Evolutionary conservation across 2,329 filamentous ascomycete genomes (phyloP), one percentile per base, ranked within the genome.

Genomic region (Onygenales sp.): DNA sequence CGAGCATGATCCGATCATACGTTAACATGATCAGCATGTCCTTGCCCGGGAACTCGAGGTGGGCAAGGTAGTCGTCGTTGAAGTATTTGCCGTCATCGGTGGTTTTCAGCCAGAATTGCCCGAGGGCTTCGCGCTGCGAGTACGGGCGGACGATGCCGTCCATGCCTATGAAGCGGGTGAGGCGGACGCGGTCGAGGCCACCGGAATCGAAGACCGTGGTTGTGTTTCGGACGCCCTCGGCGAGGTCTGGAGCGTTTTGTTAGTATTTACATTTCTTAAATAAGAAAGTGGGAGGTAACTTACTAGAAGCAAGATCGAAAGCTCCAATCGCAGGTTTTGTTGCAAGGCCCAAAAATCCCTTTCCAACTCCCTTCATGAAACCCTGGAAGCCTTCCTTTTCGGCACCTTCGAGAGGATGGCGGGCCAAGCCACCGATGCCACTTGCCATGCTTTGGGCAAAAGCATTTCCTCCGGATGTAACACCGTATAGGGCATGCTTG

Each of bases 91-190:
- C 93, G 59, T 96, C 93, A 72, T 98, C 93, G 9, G 95, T 84
- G 55, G 95, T 95, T 78, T 98, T 98, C 59, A 98, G 84, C 94
- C 93, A 98, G 76, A 89, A 96, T 69, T 98, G 93, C 0, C 93
- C 93, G 2, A 98, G 83, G 0, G 93, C 91, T 75, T 98, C 93
- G 46, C 93, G 88, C 66, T 95, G 88, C 53, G 85, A 91, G 76
- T 95, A 98, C 0, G 93, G 91, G 2, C 92, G 86, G 36, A 98
- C 91, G 56, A 98, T 88, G 42, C 93, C 93, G 67, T 98, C 92
- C 43, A 85, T 82, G 13, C 89, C 88, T 56, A 98, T 89, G 73
- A 95, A 96, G 14, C 93, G 87, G 5, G 91, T 87, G 50, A 95
- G 80, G n/a, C 93, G 88, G 27, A 95, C 90, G 48, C 93, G 89